These are phyloP conservation scores for Capillidium rhysosporum DNA, from an alignment of 371 early-diverging fungal species.

Conservation along the genomic window DNA sequence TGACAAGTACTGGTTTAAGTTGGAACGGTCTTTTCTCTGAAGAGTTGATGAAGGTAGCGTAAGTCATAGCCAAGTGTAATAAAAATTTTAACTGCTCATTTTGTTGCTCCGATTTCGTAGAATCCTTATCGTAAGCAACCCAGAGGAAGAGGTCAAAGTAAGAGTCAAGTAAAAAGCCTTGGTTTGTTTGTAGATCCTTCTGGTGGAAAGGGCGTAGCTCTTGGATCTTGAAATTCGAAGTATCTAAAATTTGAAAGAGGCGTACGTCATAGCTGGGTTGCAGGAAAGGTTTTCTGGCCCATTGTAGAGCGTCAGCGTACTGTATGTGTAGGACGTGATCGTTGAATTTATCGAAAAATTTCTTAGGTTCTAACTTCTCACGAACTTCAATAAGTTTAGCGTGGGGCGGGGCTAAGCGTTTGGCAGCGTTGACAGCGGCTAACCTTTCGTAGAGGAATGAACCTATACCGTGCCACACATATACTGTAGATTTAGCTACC, in stretches of 20 bases:
- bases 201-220: slow-evolving; percentile 4
- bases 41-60: neutral
- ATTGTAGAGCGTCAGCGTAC: slow-evolving; percentile 7
- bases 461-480: slow-evolving; percentile 7
- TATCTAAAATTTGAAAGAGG: neutral
- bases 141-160: slow-evolving; percentile 6
- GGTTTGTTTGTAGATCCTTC: neutral
- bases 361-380: slow-evolving; percentile 5
- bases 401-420: neutral
- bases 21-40: slow-evolving; percentile 1
- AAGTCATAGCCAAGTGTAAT: slow-evolving; percentile 3
- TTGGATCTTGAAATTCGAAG: neutral
- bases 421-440: slow-evolving; percentile 3
- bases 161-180: neutral
- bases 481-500: neutral
- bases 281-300: slow-evolving; percentile 7
- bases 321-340: neutral
- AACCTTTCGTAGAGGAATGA: slow-evolving; percentile 5
- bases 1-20: slow-evolving; percentile 4
- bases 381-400: neutral
- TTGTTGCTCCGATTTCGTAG: neutral
- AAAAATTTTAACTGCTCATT: neutral
- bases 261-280: neutral
- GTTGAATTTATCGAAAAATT: neutral
- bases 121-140: neutral